phyloP scores from a whole-genome alignment of 257 asterid species.

The Lithospermum erythrorhizon region DNA sequence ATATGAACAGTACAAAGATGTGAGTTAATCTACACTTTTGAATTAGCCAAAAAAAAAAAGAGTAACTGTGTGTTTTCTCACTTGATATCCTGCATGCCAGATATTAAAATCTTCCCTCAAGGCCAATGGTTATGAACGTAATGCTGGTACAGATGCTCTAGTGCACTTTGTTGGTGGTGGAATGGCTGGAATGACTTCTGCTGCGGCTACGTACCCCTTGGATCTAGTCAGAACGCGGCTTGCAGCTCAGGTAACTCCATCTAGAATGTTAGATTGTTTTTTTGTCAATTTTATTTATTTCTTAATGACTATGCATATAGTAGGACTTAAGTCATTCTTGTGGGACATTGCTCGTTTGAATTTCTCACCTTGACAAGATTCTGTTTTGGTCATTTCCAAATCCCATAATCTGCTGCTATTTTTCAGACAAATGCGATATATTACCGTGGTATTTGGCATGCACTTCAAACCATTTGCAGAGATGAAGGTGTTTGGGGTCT shows the following conservation, averaged over 20 bases:
- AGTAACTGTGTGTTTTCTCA: background rate
- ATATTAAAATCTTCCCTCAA: constrained; percentile 57
- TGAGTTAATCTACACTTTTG: constrained; percentile 25
- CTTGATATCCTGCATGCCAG: constrained; percentile 23
- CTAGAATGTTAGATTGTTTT: too few species aligned
- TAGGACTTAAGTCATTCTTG: too few species aligned
- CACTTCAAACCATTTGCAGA: constrained; percentile 70
- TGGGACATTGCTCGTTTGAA: background rate
- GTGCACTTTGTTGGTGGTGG: constrained; percentile 93
- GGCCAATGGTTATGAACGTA: constrained; percentile 31
- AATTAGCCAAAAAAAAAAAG: background rate
- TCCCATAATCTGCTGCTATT: background rate
- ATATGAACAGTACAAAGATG: constrained; percentile 68
- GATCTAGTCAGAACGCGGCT: constrained; percentile 89
- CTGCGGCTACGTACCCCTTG: constrained; percentile 86
- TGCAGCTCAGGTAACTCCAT: constrained; percentile 69
- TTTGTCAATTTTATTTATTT: too few species aligned
- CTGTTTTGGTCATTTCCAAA: constrained; percentile 6
- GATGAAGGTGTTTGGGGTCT: constrained; percentile 86
- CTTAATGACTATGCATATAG: background rate
- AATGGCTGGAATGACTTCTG: constrained; percentile 83
- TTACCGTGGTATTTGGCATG: constrained; percentile 78
- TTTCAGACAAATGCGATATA: constrained; percentile 66
- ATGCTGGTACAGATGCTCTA: constrained; percentile 31
- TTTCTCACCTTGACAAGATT: background rate